Evolutionary conservation across 140 eudicot species (phyloP), one percentile per base, ranked within the genome.

Genomic region (Oenanthe javanica): DNA sequence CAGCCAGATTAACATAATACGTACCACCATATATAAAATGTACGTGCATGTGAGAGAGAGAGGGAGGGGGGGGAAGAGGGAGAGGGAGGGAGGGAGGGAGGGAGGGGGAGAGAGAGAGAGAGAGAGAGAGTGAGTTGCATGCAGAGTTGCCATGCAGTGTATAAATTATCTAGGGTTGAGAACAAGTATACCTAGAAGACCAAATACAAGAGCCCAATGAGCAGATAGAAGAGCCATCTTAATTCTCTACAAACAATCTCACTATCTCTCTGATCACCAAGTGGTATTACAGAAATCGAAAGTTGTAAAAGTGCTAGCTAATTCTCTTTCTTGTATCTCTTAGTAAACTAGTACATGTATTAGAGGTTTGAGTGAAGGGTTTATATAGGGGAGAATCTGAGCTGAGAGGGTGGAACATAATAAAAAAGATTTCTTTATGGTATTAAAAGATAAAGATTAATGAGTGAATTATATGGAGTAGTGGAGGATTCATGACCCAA

Each of bases 121-220:
- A 31, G 31, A 31, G 31, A 31, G 31, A 31, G 18, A 14, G 43
- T 19, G 40, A 55, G 36, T 6, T 77, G 80, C 80, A 55, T 57
- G 80, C 27, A 31, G 31, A 42, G 40, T 77, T 77, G 72, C 71
- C 70, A 54, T 77, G 80, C 71, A 54, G 59, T 38, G 67, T 6
- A 59, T 59, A 4, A 59, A 31, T 31, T 31, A 59, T 59, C 67
- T 21, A 59, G 46, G 47, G 25, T 43, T 78, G 74, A 36, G 0
- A 45, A 7, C 25, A 45, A 19, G 0, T 18, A 9, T 85, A 85
- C 88, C 88, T 71, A 85, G 88, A 50, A 85, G 81, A 69, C 88
- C 88, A 85, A 85, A 85, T 31, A 55, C 85, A 78, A 85, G 70
- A 79, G 80, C 50, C 88, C 73, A 80, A 73, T 84, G 84, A 19